Percentiles rank a stretch among this genome's conserved stretches.
Conservation (phyloP, 2,329 filamentous ascomycete species). For the Orbilia ellipsospora region DNA sequence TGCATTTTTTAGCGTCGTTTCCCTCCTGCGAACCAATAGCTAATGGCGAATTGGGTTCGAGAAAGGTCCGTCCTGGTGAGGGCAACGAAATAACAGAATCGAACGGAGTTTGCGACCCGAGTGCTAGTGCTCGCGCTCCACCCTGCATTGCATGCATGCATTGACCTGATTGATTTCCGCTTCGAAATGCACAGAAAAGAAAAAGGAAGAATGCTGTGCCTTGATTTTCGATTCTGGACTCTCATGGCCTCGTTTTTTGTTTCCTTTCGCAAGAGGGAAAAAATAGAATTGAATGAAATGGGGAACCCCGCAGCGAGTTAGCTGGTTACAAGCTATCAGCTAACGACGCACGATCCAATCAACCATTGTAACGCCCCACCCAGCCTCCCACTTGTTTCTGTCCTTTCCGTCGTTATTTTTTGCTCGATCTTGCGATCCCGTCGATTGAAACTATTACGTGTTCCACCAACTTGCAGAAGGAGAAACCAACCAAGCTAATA, state of each 20-base stretch:
- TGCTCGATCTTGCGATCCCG: no score
- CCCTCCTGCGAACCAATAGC: background rate
- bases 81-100: background rate
- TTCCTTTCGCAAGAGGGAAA: background rate
- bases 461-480: no score
- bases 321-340: background rate
- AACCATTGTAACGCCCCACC: constrained; percentile 12
- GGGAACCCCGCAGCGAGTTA: constrained; percentile 8
- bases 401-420: constrained; percentile 19
- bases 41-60: background rate
- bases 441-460: background rate
- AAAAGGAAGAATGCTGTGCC: background rate
- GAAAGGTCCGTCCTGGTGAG: constrained; percentile 4
- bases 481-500: no score
- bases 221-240: background rate
- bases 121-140: no score
- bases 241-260: background rate
- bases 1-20: background rate
- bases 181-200: background rate
- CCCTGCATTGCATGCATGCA: background rate
- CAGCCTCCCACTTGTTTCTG: constrained; percentile 20
- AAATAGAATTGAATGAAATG: background rate
- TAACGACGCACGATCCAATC: background rate
- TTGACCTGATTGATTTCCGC: background rate
- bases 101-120: background rate